Conservation (phyloP, 768 basidiomycete genomes). For the Kwoniella sp. region DNA sequence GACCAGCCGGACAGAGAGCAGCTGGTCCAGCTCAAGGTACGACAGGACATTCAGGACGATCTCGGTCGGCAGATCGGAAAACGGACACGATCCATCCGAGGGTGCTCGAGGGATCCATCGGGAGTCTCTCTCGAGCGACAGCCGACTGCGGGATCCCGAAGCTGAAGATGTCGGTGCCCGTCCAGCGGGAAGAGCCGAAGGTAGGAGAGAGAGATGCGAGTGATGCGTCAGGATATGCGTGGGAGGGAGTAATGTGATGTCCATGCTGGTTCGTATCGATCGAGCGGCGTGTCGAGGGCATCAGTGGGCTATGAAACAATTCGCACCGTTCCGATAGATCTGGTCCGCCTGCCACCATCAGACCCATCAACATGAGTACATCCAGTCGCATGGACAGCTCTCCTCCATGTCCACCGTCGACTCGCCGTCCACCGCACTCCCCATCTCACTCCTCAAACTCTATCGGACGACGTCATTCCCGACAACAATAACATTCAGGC, state of each 20-base stretch:
- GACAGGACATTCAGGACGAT: slow-evolving; percentile 20
- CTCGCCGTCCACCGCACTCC: no score
- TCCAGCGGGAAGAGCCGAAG: slow-evolving; percentile 2
- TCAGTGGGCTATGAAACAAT: no score
- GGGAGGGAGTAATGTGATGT: slow-evolving; percentile 31
- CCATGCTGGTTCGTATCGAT: no score
- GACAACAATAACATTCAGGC: no score
- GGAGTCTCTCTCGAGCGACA: background rate
- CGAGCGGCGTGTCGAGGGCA: no score
- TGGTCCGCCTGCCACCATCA: no score
- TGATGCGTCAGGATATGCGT: slow-evolving; percentile 25
- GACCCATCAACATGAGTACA: no score
- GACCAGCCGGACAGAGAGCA: slow-evolving; percentile 16
- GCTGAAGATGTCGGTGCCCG: background rate
- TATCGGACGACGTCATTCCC: no score
- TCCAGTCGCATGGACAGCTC: no score
- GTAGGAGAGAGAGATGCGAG: slow-evolving; percentile 20
- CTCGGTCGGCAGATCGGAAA: slow-evolving; percentile 29
- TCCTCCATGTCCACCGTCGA: no score
- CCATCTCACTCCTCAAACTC: no score
- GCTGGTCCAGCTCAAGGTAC: slow-evolving; percentile 18
- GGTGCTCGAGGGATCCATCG: slow-evolving; percentile 15
- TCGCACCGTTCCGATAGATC: no score
- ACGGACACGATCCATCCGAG: slow-evolving; percentile 16
- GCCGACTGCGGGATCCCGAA: background rate